Conservation (phyloP, 768 basidiomycete species). For the Plicaturopsis crispa region DNA sequence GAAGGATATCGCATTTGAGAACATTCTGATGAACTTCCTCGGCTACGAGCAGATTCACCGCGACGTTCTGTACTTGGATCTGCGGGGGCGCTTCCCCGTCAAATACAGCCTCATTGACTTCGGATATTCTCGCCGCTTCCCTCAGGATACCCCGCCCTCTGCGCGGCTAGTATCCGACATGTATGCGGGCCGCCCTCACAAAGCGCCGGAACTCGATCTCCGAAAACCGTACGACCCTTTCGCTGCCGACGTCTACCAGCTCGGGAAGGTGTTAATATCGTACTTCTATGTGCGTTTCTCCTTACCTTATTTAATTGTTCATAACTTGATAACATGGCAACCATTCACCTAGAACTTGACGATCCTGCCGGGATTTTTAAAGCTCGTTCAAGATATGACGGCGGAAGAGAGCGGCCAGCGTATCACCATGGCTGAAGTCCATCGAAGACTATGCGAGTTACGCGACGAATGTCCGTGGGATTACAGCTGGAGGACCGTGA, state of each 20-base stretch:
- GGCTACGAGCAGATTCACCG: neutral
- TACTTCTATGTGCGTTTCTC: too few species aligned
- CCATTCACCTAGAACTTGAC: too few species aligned
- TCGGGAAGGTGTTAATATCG: too few species aligned
- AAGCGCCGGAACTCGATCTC: neutral
- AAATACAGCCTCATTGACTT: neutral
- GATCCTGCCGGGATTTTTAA: too few species aligned
- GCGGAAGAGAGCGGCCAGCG: too few species aligned
- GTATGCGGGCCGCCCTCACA: neutral
- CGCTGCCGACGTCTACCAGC: neutral
- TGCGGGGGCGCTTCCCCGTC: neutral
- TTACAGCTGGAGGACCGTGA: too few species aligned
- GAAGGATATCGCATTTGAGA: neutral
- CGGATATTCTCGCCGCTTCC: neutral
- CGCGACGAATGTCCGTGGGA: too few species aligned
- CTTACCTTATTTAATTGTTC: too few species aligned
- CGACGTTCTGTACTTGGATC: neutral
- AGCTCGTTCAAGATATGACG: too few species aligned
- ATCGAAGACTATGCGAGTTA: too few species aligned
- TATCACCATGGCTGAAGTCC: too few species aligned
- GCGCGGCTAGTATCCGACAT: neutral
- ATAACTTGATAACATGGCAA: too few species aligned
- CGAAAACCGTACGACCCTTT: neutral
- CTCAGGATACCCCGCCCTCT: neutral
- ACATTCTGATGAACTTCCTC: neutral